Conservation (phyloP, 1,284 basidiomycete species). For the Xerocomus minutiporus region DNA sequence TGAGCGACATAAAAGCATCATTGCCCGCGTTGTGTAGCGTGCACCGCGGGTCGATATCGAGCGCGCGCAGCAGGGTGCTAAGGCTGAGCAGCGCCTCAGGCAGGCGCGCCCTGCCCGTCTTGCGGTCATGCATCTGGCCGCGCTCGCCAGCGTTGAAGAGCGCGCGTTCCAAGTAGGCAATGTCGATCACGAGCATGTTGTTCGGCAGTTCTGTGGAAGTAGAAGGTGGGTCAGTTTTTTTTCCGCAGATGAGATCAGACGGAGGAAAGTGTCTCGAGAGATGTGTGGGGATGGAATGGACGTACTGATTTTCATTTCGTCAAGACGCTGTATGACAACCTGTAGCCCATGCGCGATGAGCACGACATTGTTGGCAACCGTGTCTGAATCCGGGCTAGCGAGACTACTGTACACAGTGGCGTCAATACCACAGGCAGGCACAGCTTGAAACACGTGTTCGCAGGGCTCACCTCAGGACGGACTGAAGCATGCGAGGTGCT, state of each 20-base stretch:
- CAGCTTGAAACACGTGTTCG: not conserved
- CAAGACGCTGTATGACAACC: constrained; percentile 53
- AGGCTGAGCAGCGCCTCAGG: constrained; percentile 51
- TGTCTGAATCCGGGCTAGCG: constrained; percentile 75
- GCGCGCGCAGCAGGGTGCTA: constrained; percentile 50
- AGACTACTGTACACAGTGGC: constrained; percentile 50
- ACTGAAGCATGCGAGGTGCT: constrained; percentile 69
- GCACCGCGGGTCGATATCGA: constrained; percentile 41
- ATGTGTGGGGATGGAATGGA: constrained; percentile 2
- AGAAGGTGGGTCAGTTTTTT: not conserved
- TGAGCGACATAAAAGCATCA: constrained; percentile 61
- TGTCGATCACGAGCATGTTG: constrained; percentile 71
- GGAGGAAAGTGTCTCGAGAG: not conserved
- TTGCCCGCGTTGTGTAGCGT: constrained; percentile 66
- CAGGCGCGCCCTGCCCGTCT: constrained; percentile 46
- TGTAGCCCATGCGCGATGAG: constrained; percentile 66
- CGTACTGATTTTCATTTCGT: constrained; percentile 75
- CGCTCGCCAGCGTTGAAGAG: constrained; percentile 55
- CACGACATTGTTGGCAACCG: constrained; percentile 65
- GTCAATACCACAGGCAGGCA: constrained; percentile 7
- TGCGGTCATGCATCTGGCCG: constrained; percentile 55
- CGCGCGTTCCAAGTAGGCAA: constrained; percentile 54
- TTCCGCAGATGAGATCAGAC: not conserved
- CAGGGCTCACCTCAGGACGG: constrained; percentile 58
- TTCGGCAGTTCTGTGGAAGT: constrained; percentile 55